These are phyloP conservation scores for Tephrocybe sp. DNA, from an alignment of 768 basidiomycete genomes.

Conservation along the genomic window DNA sequence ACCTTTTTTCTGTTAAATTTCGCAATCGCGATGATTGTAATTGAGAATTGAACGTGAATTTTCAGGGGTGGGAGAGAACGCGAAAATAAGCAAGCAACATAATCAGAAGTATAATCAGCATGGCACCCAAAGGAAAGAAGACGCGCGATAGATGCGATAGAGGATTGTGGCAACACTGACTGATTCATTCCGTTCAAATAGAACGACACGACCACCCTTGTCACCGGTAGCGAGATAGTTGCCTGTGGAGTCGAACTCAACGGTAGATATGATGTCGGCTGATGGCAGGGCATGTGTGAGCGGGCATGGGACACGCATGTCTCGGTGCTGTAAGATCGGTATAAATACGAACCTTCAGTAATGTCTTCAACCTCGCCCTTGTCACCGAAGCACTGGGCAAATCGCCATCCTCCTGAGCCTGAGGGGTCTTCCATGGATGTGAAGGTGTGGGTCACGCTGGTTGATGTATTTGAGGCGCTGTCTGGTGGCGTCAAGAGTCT, in stretches of 20 bases:
- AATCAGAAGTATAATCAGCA: slow-evolving; percentile 34
- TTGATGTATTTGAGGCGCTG: slow-evolving; percentile 18
- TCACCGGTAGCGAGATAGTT: slow-evolving; percentile 99
- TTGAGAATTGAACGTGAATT: slow-evolving; percentile 15
- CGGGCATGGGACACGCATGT: slow-evolving; percentile 3
- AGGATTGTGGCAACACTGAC: slow-evolving; percentile 40
- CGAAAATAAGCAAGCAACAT: slow-evolving; percentile 17
- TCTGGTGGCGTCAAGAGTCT: slow-evolving; percentile 22
- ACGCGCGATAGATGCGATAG: slow-evolving; percentile 15
- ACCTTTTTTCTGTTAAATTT: slow-evolving; percentile 84
- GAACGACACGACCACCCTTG: slow-evolving; percentile 97
- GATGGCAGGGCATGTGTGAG: slow-evolving; percentile 26
- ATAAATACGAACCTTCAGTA: slow-evolving; percentile 78
- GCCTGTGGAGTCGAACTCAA: slow-evolving; percentile 99
- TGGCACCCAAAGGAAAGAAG: slow-evolving; percentile 16
- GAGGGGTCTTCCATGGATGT: slow-evolving; percentile 77
- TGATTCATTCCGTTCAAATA: slow-evolving; percentile 98
- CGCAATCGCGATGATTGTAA: slow-evolving; percentile 21
- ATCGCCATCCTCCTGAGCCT: slow-evolving; percentile 92
- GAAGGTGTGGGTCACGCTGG: slow-evolving; percentile 23
- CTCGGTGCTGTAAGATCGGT: slow-evolving; percentile 4
- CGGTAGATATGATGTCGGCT: slow-evolving; percentile 99
- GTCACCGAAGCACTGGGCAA: slow-evolving; percentile 99
- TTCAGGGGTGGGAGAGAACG: slow-evolving; percentile 8
- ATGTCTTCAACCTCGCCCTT: slow-evolving; percentile 99